Base-by-base conservation (phyloP, 306 rosid species). In the Medicago arabica region DNA sequence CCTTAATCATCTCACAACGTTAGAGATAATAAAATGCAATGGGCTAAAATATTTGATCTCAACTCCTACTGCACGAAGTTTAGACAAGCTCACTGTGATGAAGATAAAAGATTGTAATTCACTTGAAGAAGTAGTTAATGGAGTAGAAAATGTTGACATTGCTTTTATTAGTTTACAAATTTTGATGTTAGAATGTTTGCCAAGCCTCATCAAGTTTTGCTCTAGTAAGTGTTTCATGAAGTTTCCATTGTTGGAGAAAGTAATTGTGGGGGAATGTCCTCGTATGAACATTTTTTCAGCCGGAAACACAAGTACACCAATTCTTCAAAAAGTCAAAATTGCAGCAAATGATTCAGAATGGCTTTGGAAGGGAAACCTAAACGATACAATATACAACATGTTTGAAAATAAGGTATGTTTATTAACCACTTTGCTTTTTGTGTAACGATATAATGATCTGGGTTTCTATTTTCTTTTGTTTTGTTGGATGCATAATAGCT, bases 261-360 rank as follows among this genome's bases (percentile, higher is more conserved):
- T 41, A 18, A 14, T 66, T 41, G 71, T 66, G 53, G 41, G 18
- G 36, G 71, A 66, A 18, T 66, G 71, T 41, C 71, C 71, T 12
- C 53, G 36, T 2, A 17, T 66, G 53, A 18, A 40, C 36, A 11
- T 18, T 6, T 66, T 66, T 14, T 40, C 53, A 2, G 34, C 41
- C 16, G 53, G 36, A 66, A 18, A 40, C 10, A 17, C 16, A 18
- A 40, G 71, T 2, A 12, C 71, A 12, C 71, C 71, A 66, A 18
- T 4, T 17, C 71, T 66, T 5, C n/a, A 2, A 40, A 66, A 40
- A 66, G 53, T 66, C 1, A 66, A 66, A 66, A 66, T 5, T 17
- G 53, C 16, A 12, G 36, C 40, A 66, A 18, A 11, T 11, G 16
- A 2, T 5, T 3, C 38, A 34, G 6, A 66, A 40, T 11, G 11